phyloP scores from a whole-genome alignment of 1,284 basidiomycete genomes.

The Ustilago curta region DNA sequence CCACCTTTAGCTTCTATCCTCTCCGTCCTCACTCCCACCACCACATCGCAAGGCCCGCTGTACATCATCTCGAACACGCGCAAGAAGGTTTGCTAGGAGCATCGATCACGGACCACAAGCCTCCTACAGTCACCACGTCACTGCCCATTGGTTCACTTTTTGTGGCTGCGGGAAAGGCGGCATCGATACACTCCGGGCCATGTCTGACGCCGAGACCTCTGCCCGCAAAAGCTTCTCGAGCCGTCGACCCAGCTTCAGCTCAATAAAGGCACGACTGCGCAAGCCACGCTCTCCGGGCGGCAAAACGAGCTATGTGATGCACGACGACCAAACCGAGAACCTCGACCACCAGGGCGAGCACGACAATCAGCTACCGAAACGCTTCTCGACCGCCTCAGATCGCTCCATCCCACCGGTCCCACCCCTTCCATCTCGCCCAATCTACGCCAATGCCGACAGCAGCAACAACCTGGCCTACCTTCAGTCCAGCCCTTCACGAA shows the following conservation, averaged over 20 bases:
- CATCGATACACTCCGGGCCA: slow-evolving; percentile 1
- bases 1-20: not conserved
- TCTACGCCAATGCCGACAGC: not conserved
- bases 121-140: too few relatives aligned
- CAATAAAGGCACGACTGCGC: slow-evolving; percentile 33
- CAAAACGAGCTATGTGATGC: slow-evolving; percentile 5
- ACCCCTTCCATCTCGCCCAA: slow-evolving; percentile 22
- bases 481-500: slow-evolving; percentile 10
- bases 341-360: slow-evolving; percentile 9
- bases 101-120: too few relatives aligned
- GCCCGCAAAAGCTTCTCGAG: slow-evolving; percentile 33
- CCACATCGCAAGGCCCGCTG: not conserved
- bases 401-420: slow-evolving; percentile 40
- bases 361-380: slow-evolving; percentile 21
- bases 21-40: not conserved
- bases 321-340: slow-evolving; percentile 11
- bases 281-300: slow-evolving; percentile 22
- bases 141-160: too few relatives aligned
- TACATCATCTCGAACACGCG: too few relatives aligned
- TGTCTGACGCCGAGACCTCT: slow-evolving; percentile 33
- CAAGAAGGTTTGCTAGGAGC: too few relatives aligned
- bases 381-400: slow-evolving; percentile 33
- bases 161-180: too few relatives aligned
- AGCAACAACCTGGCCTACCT: slow-evolving; percentile 9
- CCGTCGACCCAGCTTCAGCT: slow-evolving; percentile 42